Percentiles rank a stretch among this genome's conserved stretches.
Evolutionary conservation across 2,329 filamentous ascomycete genomes (phyloP).

Genomic region (Tolypocladium ophioglossoides): DNA sequence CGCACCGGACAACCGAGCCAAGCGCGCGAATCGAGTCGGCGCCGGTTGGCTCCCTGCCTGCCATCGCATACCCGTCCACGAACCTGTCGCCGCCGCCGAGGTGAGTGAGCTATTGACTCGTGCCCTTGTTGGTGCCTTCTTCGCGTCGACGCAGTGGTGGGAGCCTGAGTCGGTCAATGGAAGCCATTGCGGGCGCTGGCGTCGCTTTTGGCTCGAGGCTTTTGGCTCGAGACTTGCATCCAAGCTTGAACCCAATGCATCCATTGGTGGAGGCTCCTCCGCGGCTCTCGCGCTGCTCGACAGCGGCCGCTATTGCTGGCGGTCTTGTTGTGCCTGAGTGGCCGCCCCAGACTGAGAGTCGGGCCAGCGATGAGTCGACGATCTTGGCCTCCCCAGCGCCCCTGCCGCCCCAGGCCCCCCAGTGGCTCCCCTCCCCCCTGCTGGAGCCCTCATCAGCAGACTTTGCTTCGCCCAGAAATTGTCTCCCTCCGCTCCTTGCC

Average conservation of each 20-base stretch:
- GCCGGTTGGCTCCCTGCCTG: not conserved
- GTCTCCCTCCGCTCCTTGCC: constrained; percentile 1
- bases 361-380: too few species aligned
- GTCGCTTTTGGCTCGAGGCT: not conserved
- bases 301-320: not conserved
- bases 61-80: not conserved
- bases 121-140: not conserved
- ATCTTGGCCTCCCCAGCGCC: too few species aligned
- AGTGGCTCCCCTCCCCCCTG: constrained; percentile 3
- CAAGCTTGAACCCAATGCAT: not conserved
- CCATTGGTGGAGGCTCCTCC: not conserved
- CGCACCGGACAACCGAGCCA: not conserved
- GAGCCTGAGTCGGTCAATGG: not conserved
- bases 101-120: not conserved
- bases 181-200: not conserved
- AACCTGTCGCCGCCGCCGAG: not conserved
- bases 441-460: constrained; percentile 8
- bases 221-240: too few species aligned
- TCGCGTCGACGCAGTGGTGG: not conserved
- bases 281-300: not conserved
- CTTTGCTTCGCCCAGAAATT: constrained; percentile 9
- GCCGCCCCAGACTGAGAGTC: too few species aligned
- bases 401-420: too few species aligned
- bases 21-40: not conserved
- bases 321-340: not conserved